phyloP scores from a whole-genome alignment of 768 basidiomycete species.

The Psilocybe cyanescens region DNA sequence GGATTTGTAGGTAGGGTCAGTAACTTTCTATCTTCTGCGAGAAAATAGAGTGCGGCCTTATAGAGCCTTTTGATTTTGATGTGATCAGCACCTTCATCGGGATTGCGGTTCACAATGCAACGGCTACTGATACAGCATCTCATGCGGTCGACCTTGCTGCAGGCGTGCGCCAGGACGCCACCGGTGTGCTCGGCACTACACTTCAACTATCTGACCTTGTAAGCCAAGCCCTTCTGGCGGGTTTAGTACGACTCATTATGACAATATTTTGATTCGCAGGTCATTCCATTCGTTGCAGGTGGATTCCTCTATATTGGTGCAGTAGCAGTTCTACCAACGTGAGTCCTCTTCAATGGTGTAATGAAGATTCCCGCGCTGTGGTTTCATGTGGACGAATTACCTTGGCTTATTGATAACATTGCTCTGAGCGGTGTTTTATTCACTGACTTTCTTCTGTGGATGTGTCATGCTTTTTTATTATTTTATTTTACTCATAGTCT shows the following conservation, averaged over 20 bases:
- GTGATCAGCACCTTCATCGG: constrained; percentile 81
- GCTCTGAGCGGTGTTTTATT: constrained; percentile 1
- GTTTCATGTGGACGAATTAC: constrained; percentile 5
- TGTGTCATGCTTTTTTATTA: neutral
- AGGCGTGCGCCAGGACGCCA: constrained; percentile 74
- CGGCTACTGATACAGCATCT: constrained; percentile 48
- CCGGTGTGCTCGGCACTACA: constrained; percentile 85
- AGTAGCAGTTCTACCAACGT: constrained; percentile 91
- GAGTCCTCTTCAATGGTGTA: constrained; percentile 36
- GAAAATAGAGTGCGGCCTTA: constrained; percentile 8
- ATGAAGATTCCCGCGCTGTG: neutral
- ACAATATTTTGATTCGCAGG: constrained; percentile 44
- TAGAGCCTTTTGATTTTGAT: constrained; percentile 10
- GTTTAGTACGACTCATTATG: constrained; percentile 21
- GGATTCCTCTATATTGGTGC: constrained; percentile 95
- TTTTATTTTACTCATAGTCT: neutral
- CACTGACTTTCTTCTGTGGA: neutral
- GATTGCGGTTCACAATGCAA: constrained; percentile 80
- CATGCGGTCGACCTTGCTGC: constrained; percentile 67
- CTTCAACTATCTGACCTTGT: constrained; percentile 81
- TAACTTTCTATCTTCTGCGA: constrained; percentile 21
- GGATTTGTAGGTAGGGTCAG: constrained; percentile 44
- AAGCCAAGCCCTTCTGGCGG: constrained; percentile 32
- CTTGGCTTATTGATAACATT: neutral
- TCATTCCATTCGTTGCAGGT: constrained; percentile 88